Conservation (phyloP, 106 monocot species). For the Dendrobium nobile region DNA sequence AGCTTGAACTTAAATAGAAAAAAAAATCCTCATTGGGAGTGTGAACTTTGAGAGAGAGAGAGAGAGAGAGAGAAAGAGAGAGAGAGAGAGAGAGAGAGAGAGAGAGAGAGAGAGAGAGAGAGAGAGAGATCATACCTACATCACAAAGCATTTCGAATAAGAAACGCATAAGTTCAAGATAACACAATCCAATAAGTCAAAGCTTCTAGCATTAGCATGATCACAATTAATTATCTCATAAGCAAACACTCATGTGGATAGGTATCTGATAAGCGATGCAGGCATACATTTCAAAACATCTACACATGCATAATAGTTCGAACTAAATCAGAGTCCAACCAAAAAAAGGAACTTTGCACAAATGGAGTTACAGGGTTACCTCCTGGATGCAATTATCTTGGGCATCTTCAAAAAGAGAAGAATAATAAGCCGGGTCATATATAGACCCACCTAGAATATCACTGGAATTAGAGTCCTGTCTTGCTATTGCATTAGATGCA, state of each 20-base stretch:
- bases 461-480: constrained; percentile 25
- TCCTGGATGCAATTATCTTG: constrained; percentile 16
- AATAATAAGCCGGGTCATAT: constrained; percentile 42
- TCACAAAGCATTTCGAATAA: not conserved
- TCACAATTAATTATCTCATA: not conserved
- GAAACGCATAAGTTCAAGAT: not conserved
- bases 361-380: not conserved
- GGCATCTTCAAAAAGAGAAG: constrained; percentile 45
- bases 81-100: no score
- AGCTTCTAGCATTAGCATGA: not conserved
- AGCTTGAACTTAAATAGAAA: not conserved
- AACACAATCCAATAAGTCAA: not conserved
- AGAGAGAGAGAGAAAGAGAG: no score
- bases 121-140: not conserved
- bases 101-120: no score
- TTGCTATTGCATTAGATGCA: constrained; percentile 25
- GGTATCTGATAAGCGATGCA: not conserved
- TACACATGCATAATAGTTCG: not conserved
- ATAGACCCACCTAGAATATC: constrained; percentile 40
- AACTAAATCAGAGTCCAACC: not conserved
- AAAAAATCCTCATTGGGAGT: not conserved
- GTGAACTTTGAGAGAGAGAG: no score
- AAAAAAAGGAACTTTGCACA: not conserved
- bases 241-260: not conserved
- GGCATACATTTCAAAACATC: not conserved